Conservation (phyloP, 441 rosid genomes). For the Bocquillonia castaneifolia region DNA sequence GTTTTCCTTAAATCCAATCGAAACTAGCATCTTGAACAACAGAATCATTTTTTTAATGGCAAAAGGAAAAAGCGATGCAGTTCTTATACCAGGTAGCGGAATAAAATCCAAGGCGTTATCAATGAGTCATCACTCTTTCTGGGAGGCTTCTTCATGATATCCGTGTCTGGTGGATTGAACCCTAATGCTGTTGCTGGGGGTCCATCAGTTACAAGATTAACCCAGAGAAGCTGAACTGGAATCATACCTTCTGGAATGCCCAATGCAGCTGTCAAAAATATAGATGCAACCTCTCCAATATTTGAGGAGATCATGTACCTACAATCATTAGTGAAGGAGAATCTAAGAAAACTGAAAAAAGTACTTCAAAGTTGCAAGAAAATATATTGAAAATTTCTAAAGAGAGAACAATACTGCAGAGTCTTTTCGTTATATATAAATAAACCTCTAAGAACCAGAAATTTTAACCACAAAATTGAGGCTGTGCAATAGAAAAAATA, state of each 20-base stretch:
- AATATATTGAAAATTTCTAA: background rate
- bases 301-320: constrained; percentile 99
- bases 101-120: constrained; percentile 77
- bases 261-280: constrained; percentile 88
- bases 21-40: background rate
- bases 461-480: background rate
- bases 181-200: constrained; percentile 97
- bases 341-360: background rate
- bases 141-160: constrained; percentile 85
- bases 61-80: background rate
- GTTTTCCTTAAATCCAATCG: background rate
- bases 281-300: constrained; percentile 93
- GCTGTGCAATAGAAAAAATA: too few species aligned
- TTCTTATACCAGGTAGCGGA: constrained; percentile 75
- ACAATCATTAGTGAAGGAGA: constrained; percentile 8
- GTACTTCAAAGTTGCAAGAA: background rate
- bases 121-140: constrained; percentile 82
- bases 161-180: constrained; percentile 88
- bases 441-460: background rate
- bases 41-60: background rate
- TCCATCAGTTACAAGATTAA: constrained; percentile 96
- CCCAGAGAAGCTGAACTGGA: constrained; percentile 98
- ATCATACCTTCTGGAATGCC: constrained; percentile 98
- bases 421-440: too few species aligned
- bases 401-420: background rate